These are phyloP conservation scores for Auricularia auricula-judae DNA, from an alignment of 768 basidiomycete species.

Conservation along the genomic window DNA sequence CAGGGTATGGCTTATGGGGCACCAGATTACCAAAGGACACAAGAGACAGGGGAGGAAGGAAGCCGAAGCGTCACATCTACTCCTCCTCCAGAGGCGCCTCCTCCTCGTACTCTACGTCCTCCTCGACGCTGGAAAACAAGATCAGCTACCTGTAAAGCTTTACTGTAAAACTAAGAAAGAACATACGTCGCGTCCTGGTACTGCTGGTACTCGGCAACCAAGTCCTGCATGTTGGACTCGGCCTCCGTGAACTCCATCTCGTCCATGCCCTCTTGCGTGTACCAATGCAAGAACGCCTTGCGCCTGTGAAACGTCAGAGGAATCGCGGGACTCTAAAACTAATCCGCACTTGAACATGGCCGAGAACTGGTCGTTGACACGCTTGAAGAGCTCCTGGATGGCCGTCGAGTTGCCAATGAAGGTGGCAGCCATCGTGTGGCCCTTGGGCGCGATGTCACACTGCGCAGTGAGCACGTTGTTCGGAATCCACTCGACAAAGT, in stretches of 20 bases:
- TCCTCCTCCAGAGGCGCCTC: constrained; percentile 55
- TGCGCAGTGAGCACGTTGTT: constrained; percentile 98
- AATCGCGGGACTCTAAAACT: not conserved
- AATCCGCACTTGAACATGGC: constrained; percentile 77
- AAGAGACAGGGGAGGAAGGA: not conserved
- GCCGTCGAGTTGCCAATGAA: constrained; percentile 97
- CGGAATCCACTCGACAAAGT: constrained; percentile 99
- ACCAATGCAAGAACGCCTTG: constrained; percentile 98
- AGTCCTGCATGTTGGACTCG: constrained; percentile 98
- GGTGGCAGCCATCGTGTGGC: constrained; percentile 93
- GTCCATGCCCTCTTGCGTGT: constrained; percentile 99
- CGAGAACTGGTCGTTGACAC: constrained; percentile 96
- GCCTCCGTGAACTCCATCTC: constrained; percentile 99
- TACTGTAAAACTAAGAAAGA: not conserved
- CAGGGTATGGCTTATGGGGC: not conserved
- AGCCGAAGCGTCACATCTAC: constrained; percentile 13
- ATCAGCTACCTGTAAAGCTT: not conserved
- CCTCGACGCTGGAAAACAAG: constrained; percentile 48
- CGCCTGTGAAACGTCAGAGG: constrained; percentile 22
- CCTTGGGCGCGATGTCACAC: constrained; percentile 94
- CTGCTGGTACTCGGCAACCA: constrained; percentile 96
- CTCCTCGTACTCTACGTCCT: constrained; percentile 85
- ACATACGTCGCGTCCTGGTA: constrained; percentile 90
- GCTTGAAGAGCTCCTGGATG: constrained; percentile 97
- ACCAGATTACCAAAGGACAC: not conserved